Base-by-base conservation (phyloP, 345 rosid species). In the Populus nigra region DNA sequence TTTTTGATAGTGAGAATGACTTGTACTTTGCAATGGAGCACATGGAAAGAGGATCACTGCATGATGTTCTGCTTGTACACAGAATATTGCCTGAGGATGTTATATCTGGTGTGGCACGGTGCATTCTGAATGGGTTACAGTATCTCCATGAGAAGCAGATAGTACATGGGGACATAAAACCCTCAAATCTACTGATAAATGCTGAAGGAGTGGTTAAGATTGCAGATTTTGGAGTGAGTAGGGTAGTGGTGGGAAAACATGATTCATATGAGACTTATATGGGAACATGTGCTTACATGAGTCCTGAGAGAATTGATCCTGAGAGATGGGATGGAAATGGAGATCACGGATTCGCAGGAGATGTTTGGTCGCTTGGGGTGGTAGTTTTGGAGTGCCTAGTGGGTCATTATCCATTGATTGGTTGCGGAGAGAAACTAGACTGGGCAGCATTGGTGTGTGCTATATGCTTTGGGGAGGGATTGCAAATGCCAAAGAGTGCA, bases 251-350 rank as follows among this genome's bases (percentile, higher is more conserved):
- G 2, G 83, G 77, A 16, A 67, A 71, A 2, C n/a, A 75, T 4
- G 70, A 75, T 10, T 67, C 71, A 0, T 17, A 63, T 7, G 85
- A 86, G 27, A 53, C 78, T 22, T 80, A 63, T 59, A 78, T 82
- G 86, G 93, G 97, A 23, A 91, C 97, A 2, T 85, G 89, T 73
- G 93, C 91, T 29, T 91, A 88, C 69, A 92, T 89, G 95, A 91
- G 93, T 73, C 92, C 92, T 0, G 94, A 91, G 76, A 84, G 93
- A 69, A 36, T 89, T 18, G 92, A 91, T 78, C 89, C 87, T 11
- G 89, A 88, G 27, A 69, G 80, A 49, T 91, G 90, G 91, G 84
- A 57, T 53, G 88, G 89, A 10, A 83, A 71, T 27, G 67, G 59
- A 18, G 71, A 79, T 0, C 76, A 82, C 62, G 97, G 92, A 18